Evolutionary conservation across 1,139 yeast species (phyloP).

Genomic region (Pichia sp.): DNA sequence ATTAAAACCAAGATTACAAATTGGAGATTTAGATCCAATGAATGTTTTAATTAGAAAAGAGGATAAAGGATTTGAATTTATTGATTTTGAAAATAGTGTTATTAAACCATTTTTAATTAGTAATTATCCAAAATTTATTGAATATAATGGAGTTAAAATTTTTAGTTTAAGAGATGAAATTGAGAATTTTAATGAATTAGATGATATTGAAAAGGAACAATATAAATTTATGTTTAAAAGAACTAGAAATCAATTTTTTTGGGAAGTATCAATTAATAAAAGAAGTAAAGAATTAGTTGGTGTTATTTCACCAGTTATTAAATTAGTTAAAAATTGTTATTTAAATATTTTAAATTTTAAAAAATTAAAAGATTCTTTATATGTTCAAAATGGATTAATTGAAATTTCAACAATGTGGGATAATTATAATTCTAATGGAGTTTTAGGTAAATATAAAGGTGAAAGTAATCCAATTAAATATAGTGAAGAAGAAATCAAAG

Average conservation of each 20-base stretch:
- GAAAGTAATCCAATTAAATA: constrained; percentile 55
- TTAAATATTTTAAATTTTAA: constrained; percentile 60
- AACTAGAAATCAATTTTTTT: constrained; percentile 84
- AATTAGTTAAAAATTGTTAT: constrained; percentile 60
- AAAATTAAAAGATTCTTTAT: constrained; percentile 54
- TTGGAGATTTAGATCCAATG: constrained; percentile 88
- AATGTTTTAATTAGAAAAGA: constrained; percentile 56
- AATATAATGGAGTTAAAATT: constrained; percentile 82
- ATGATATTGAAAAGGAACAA: constrained; percentile 69
- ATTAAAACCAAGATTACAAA: constrained; percentile 64
- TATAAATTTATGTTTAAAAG: constrained; percentile 80
- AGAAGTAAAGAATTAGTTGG: constrained; percentile 63
- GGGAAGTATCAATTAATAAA: constrained; percentile 73
- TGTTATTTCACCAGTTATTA: constrained; percentile 71
- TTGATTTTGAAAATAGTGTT: constrained; percentile 76
- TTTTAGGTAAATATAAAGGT: constrained; percentile 38
- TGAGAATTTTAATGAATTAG: constrained; percentile 59
- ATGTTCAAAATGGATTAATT: constrained; percentile 59
- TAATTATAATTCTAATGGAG: constrained; percentile 54
- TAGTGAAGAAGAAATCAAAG: constrained; percentile 43
- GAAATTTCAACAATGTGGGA: constrained; percentile 77
- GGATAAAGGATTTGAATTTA: constrained; percentile 39
- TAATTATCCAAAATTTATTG: constrained; percentile 74
- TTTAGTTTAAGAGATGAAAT: constrained; percentile 69
- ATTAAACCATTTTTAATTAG: constrained; percentile 77